Evolutionary conservation across 768 basidiomycete species (phyloP).

Genomic region (Neoboletus brunneissimus): DNA sequence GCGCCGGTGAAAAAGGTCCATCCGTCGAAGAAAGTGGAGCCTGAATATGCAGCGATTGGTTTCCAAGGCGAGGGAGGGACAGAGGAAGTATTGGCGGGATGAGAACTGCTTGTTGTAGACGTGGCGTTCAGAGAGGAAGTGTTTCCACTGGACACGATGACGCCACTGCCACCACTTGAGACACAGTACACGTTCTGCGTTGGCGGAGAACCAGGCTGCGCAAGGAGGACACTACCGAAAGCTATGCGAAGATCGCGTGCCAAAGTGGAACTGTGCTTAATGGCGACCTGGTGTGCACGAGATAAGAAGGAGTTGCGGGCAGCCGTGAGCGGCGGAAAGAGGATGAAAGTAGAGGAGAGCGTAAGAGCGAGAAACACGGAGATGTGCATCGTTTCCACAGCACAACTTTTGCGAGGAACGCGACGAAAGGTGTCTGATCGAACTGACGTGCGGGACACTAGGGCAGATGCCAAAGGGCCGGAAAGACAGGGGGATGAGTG

Average conservation of each 20-base stretch:
- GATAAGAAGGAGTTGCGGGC: constrained; percentile 35
- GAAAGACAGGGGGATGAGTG: background rate
- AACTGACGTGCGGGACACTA: background rate
- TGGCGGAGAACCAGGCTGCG: constrained; percentile 35
- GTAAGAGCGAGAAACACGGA: constrained; percentile 31
- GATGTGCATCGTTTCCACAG: constrained; percentile 25
- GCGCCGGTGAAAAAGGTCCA: constrained; percentile 67
- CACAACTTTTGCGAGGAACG: constrained; percentile 1
- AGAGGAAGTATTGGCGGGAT: constrained; percentile 18
- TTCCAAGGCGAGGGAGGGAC: constrained; percentile 54
- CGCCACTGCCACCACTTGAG: constrained; percentile 19
- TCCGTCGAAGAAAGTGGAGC: constrained; percentile 74
- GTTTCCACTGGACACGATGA: constrained; percentile 17
- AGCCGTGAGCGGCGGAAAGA: constrained; percentile 21
- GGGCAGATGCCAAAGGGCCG: background rate
- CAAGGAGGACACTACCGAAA: constrained; percentile 51
- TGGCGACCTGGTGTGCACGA: constrained; percentile 52
- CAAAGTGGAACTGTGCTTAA: constrained; percentile 56
- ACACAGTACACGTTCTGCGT: constrained; percentile 38
- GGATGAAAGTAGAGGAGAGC: constrained; percentile 29
- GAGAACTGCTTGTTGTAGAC: constrained; percentile 20
- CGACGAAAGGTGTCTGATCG: background rate
- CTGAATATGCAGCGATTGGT: constrained; percentile 56
- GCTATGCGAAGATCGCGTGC: constrained; percentile 69
- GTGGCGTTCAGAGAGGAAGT: constrained; percentile 27